phyloP scores from a whole-genome alignment of 345 rosid genomes.

The Aquilaria yunnanensis region DNA sequence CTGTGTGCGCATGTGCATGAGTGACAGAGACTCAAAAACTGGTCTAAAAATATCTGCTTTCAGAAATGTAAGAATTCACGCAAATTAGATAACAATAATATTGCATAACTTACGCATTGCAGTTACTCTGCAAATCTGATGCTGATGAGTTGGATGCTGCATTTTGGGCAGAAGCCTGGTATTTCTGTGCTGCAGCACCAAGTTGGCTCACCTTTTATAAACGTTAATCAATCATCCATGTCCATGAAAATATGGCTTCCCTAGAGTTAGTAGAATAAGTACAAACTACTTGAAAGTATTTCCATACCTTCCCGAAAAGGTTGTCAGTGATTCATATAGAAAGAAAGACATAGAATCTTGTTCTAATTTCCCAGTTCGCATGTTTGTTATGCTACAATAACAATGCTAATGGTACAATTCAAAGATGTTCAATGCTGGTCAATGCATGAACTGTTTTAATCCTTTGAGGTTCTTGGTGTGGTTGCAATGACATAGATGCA shows the following conservation, averaged over 20 bases:
- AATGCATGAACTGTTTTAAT: too few species aligned
- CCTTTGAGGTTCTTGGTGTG: too few species aligned
- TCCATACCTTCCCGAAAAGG: neutral
- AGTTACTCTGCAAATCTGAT: constrained; percentile 54
- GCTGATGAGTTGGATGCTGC: constrained; percentile 47
- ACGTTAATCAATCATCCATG: neutral
- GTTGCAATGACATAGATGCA: too few species aligned
- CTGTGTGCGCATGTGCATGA: neutral
- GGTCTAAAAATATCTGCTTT: too few species aligned
- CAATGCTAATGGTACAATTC: too few species aligned
- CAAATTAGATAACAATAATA: too few species aligned
- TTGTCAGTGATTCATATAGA: neutral
- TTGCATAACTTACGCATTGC: constrained; percentile 43
- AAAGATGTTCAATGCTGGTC: too few species aligned
- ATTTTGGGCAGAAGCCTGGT: constrained; percentile 57
- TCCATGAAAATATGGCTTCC: constrained; percentile 3
- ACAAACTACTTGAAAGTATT: neutral
- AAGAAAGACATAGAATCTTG: too few species aligned
- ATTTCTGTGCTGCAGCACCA: constrained; percentile 60
- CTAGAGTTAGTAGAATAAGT: neutral
- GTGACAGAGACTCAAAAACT: neutral
- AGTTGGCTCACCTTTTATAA: constrained; percentile 55
- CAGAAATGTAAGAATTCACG: neutral
- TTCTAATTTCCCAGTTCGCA: too few species aligned
- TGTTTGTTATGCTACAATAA: too few species aligned